Percentiles rank a stretch among this genome's conserved stretches.
phyloP scores from a whole-genome alignment of 148 eudicot species.

The Suaeda aralocaspica region DNA sequence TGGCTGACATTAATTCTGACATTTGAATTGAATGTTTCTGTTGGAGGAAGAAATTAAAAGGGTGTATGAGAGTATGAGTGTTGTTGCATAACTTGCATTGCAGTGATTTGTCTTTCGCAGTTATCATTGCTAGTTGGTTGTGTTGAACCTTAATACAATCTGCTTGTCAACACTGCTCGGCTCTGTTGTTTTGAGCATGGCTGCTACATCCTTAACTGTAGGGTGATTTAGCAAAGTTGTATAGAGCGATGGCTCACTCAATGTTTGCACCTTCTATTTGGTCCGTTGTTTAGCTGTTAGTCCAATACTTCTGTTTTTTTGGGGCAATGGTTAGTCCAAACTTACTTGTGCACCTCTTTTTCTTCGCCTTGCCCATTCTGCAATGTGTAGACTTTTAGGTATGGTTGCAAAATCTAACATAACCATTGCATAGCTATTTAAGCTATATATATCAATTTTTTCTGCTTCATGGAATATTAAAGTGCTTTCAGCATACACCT shows the following conservation, averaged over 20 bases:
- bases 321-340: too few relatives aligned
- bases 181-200: conserved; percentile 72
- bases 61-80: conserved; percentile 46
- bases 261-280: conserved; percentile 63
- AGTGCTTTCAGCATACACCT: neutral
- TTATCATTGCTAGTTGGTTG: conserved; percentile 18
- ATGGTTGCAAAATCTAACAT: conserved; percentile 75
- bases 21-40: conserved; percentile 31
- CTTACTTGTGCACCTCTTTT: conserved; percentile 40
- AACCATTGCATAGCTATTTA: conserved; percentile 83
- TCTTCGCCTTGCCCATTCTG: conserved; percentile 71
- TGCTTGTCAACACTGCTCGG: conserved; percentile 50
- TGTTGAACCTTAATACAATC: conserved; percentile 26
- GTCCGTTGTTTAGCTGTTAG: conserved; percentile 42
- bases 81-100: conserved; percentile 33
- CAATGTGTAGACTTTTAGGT: conserved; percentile 69
- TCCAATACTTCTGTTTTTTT: conserved; percentile 59
- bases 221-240: conserved; percentile 64
- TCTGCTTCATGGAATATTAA: too few relatives aligned
- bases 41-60: conserved; percentile 53
- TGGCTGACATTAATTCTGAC: conserved; percentile 1
- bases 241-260: conserved; percentile 67
- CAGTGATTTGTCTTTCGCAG: conserved; percentile 35
- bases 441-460: conserved; percentile 75
- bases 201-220: conserved; percentile 77